phyloP scores from a whole-genome alignment of 371 early-diverging fungal species.

The Rhizopus microsporus region DNA sequence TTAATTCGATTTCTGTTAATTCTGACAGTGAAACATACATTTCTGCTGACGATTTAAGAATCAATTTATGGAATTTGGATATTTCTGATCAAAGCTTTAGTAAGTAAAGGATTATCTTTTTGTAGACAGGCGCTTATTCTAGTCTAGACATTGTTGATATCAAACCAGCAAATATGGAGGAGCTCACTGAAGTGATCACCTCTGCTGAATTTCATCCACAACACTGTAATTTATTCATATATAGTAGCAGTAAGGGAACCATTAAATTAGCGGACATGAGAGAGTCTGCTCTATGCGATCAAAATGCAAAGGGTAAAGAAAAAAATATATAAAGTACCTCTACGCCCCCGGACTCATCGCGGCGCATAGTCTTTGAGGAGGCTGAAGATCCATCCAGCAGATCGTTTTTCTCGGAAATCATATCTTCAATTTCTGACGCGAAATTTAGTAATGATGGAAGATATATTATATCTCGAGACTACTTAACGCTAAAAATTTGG shows the following conservation, averaged over 20 bases:
- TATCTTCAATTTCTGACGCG: conserved; percentile 96
- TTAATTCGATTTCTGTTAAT: conserved; percentile 98
- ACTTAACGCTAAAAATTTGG: conserved; percentile 96
- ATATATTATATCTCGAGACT: conserved; percentile 96
- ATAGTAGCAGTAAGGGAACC: conserved; percentile 90
- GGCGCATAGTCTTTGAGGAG: conserved; percentile 85
- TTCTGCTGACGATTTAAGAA: conserved; percentile 97
- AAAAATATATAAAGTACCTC: background rate
- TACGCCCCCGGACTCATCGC: background rate
- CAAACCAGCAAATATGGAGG: conserved; percentile 95
- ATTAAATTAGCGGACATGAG: conserved; percentile 92
- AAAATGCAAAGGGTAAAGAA: conserved; percentile 65
- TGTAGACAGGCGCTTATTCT: background rate
- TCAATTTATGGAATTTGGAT: conserved; percentile 98
- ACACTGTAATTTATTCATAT: conserved; percentile 89
- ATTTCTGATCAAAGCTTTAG: conserved; percentile 83
- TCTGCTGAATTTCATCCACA: conserved; percentile 90
- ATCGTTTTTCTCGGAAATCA: conserved; percentile 98
- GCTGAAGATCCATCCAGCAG: conserved; percentile 91
- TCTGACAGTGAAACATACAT: conserved; percentile 96
- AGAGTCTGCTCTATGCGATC: conserved; percentile 83
- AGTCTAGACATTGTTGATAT: conserved; percentile 89
- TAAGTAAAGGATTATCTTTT: background rate
- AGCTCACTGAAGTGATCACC: conserved; percentile 94
- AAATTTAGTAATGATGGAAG: conserved; percentile 95